phyloP scores from a whole-genome alignment of 164 flowering plant genomes.

The Brasenia schreberi region DNA sequence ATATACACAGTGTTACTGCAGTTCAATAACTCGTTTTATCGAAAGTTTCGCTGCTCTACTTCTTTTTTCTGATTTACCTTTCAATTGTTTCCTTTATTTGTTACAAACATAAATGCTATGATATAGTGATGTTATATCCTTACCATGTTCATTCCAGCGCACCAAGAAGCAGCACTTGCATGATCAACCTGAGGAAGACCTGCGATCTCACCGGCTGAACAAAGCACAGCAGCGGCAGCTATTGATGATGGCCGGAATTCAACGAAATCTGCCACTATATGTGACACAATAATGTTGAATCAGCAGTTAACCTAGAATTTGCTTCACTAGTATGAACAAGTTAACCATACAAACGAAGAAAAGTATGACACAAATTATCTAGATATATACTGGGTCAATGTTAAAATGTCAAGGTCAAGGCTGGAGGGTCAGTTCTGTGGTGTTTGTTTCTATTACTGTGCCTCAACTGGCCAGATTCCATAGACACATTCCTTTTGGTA shows the following conservation, averaged over 20 bases:
- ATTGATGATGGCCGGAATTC: conserved; percentile 73
- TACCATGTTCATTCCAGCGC: neutral
- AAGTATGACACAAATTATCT: too few species aligned
- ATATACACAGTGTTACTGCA: neutral
- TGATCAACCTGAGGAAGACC: conserved; percentile 8
- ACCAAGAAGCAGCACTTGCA: neutral
- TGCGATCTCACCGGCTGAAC: conserved; percentile 58
- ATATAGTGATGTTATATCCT: neutral
- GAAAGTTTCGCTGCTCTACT: neutral
- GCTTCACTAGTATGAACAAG: too few species aligned
- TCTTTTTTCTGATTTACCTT: neutral
- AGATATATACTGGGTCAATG: too few species aligned
- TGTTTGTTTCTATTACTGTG: too few species aligned
- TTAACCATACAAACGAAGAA: too few species aligned
- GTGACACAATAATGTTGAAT: neutral
- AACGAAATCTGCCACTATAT: conserved; percentile 46
- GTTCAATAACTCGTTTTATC: neutral
- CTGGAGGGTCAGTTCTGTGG: too few species aligned
- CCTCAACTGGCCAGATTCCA: too few species aligned
- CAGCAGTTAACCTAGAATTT: neutral
- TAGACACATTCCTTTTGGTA: too few species aligned
- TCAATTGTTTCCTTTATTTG: too few species aligned
- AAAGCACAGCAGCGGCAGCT: conserved; percentile 72
- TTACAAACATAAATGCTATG: too few species aligned
- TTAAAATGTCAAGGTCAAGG: too few species aligned